Conservation (phyloP, 1,284 basidiomycete species). For the Boletus subluridellus region DNA sequence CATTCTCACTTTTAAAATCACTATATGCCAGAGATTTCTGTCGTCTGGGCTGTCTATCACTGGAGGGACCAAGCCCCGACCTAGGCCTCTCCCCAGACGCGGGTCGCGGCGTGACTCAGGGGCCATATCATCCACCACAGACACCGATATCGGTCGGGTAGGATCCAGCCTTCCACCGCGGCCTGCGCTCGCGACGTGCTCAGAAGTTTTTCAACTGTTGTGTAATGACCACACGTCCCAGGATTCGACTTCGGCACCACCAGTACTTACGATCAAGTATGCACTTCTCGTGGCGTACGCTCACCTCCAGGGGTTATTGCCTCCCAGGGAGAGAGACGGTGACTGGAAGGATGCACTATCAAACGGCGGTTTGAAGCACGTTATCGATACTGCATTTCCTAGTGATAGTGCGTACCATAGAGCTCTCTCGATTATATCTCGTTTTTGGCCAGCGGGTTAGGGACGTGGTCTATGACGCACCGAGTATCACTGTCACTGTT, state of each 20-base stretch:
- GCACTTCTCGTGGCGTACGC: slow-evolving; percentile 48
- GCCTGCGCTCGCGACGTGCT: slow-evolving; percentile 13
- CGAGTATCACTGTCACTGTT: neutral
- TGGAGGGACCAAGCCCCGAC: slow-evolving; percentile 22
- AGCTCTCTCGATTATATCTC: slow-evolving; percentile 18
- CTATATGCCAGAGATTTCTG: slow-evolving; percentile 46
- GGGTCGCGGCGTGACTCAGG: slow-evolving; percentile 14
- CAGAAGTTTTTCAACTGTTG: slow-evolving; percentile 22
- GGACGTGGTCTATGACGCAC: neutral
- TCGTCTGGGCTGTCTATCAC: slow-evolving; percentile 22
- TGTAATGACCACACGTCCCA: slow-evolving; percentile 27
- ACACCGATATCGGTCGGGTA: slow-evolving; percentile 10
- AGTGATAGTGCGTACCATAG: slow-evolving; percentile 21
- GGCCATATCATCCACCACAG: slow-evolving; percentile 3
- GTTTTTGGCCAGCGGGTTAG: slow-evolving; percentile 17
- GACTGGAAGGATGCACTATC: slow-evolving; percentile 41
- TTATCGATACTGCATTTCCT: slow-evolving; percentile 22
- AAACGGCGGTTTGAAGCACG: slow-evolving; percentile 18
- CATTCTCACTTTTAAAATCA: slow-evolving; percentile 47
- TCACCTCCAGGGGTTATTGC: slow-evolving; percentile 38
- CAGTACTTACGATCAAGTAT: slow-evolving; percentile 39
- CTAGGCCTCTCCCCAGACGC: slow-evolving; percentile 37
- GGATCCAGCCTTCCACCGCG: slow-evolving; percentile 18
- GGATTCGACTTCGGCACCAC: slow-evolving; percentile 24
- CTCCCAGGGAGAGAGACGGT: slow-evolving; percentile 36